Conservation (phyloP, 352 stramenopile species). For the Globisporangium megalacanthum region DNA sequence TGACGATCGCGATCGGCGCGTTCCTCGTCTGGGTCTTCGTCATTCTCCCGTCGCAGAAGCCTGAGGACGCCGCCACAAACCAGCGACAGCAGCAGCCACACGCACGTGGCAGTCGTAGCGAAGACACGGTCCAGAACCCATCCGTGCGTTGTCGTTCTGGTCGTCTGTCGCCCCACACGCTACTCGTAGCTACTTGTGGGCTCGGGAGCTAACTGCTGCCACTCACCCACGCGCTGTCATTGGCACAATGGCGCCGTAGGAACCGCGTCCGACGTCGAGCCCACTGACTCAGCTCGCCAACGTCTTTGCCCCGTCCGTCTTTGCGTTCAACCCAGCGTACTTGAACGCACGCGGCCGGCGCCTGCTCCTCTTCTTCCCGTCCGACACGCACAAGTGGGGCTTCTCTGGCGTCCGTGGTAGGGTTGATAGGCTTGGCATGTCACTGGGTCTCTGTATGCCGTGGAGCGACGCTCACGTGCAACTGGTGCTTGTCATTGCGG, state of each 20-base stretch:
- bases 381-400: slow-evolving; percentile 29
- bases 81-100: slow-evolving; percentile 7
- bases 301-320: slow-evolving; percentile 65
- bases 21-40: slow-evolving; percentile 41
- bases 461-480: neutral
- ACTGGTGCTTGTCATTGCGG: neutral
- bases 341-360: slow-evolving; percentile 51
- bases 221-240: neutral
- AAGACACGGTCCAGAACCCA: too few species aligned
- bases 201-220: too few species aligned
- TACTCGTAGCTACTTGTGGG: neutral
- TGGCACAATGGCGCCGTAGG: neutral
- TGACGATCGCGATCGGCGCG: slow-evolving; percentile 27
- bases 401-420: slow-evolving; percentile 51
- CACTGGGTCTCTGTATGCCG: neutral
- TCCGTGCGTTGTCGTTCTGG: neutral
- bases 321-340: slow-evolving; percentile 60
- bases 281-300: slow-evolving; percentile 51
- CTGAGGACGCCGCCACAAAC: slow-evolving; percentile 1
- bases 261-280: slow-evolving; percentile 19
- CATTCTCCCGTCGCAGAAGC: slow-evolving; percentile 25
- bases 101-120: too few species aligned
- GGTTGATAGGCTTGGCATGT: neutral
- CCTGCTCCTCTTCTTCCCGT: slow-evolving; percentile 58
- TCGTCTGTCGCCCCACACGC: neutral